These are phyloP conservation scores for Thyridium curvatum DNA, from an alignment of 2,329 filamentous ascomycete species.

Conservation along the genomic window DNA sequence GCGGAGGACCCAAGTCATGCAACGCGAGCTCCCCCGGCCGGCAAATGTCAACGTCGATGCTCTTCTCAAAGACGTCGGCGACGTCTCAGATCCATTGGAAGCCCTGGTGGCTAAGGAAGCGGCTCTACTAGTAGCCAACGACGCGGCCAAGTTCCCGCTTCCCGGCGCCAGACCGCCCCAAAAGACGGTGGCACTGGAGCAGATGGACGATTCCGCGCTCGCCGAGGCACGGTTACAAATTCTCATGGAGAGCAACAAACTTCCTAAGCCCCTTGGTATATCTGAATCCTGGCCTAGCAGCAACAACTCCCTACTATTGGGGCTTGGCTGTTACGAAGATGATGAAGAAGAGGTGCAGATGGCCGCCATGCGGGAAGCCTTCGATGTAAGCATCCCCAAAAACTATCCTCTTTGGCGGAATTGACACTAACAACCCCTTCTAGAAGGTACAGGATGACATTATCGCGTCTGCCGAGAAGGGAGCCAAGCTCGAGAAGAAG, in stretches of 20 bases:
- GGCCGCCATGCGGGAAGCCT: slow-evolving; percentile 59
- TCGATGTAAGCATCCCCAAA: slow-evolving; percentile 53
- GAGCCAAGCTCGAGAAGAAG: slow-evolving; percentile 90
- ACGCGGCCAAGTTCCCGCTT: slow-evolving; percentile 70
- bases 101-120: slow-evolving; percentile 70
- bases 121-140: slow-evolving; percentile 73
- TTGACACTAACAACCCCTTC: slow-evolving; percentile 7
- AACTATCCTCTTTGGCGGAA: not conserved
- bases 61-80: slow-evolving; percentile 57
- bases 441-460: slow-evolving; percentile 69
- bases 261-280: slow-evolving; percentile 43
- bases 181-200: slow-evolving; percentile 50
- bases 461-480: slow-evolving; percentile 66
- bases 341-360: slow-evolving; percentile 67
- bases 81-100: slow-evolving; percentile 57
- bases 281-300: slow-evolving; percentile 48
- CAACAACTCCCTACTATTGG: slow-evolving; percentile 59
- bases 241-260: slow-evolving; percentile 57
- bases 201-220: slow-evolving; percentile 65
- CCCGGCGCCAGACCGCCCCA: slow-evolving; percentile 60
- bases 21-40: slow-evolving; percentile 75
- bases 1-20: slow-evolving; percentile 86
- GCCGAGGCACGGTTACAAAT: slow-evolving; percentile 73
- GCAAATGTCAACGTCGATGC: slow-evolving; percentile 62
- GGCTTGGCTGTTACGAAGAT: slow-evolving; percentile 73